phyloP scores from a whole-genome alignment of 2,329 filamentous ascomycete species.

The Diaporthe helianthi region DNA sequence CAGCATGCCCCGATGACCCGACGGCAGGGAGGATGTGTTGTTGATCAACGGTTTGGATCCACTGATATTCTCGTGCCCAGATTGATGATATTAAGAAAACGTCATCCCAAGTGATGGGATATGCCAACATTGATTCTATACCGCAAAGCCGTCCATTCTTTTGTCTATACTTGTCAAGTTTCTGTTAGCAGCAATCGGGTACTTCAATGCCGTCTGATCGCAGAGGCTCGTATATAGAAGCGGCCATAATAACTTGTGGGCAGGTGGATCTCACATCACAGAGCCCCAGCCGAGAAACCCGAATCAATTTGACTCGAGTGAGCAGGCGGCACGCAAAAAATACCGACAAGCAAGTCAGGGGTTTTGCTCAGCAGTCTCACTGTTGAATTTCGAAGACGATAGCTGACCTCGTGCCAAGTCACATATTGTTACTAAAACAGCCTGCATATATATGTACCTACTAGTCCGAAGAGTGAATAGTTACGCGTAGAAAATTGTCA shows the following conservation, averaged over 20 bases:
- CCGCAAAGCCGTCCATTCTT: not conserved
- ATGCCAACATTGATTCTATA: not conserved
- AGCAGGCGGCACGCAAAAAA: not conserved
- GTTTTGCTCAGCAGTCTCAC: too few relatives aligned
- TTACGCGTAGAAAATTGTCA: too few relatives aligned
- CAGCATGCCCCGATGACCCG: not conserved
- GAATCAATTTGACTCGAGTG: not conserved
- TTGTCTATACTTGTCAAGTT: not conserved
- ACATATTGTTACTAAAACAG: too few relatives aligned
- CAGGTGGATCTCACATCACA: not conserved
- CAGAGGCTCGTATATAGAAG: too few relatives aligned
- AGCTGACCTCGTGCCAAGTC: too few relatives aligned
- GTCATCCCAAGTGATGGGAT: not conserved
- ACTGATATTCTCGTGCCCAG: not conserved
- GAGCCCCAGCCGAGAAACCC: not conserved
- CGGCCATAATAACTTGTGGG: not conserved
- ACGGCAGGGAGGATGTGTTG: conserved; percentile 15
- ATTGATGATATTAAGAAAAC: not conserved
- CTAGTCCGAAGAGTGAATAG: too few relatives aligned
- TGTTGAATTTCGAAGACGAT: too few relatives aligned
- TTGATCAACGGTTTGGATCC: not conserved
- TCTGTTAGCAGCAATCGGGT: not conserved
- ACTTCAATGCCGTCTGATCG: not conserved
- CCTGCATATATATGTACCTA: too few relatives aligned
- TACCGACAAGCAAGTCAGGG: too few relatives aligned